phyloP scores from a whole-genome alignment of 768 basidiomycete genomes.

The Calocybe gangraenosa region DNA sequence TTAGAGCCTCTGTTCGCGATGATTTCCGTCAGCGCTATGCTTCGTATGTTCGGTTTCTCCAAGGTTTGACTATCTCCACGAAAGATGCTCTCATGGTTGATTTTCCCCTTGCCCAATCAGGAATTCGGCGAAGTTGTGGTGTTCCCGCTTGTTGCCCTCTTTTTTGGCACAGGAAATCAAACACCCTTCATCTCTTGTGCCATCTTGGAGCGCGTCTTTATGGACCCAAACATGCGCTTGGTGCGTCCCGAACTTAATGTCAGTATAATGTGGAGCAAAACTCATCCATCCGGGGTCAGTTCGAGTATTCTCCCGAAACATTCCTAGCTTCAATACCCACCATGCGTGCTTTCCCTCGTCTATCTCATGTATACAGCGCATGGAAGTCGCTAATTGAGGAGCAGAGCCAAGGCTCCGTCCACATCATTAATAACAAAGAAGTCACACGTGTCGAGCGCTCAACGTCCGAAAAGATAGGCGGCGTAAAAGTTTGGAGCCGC shows the following conservation, averaged over 20 bases:
- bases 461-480: slow-evolving; percentile 15
- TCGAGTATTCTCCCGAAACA: slow-evolving; percentile 26
- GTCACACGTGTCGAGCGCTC: slow-evolving; percentile 23
- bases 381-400: slow-evolving; percentile 25
- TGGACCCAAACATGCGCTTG: slow-evolving; percentile 30
- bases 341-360: slow-evolving; percentile 26
- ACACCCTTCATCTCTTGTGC: slow-evolving; percentile 29
- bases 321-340: slow-evolving; percentile 26
- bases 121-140: slow-evolving; percentile 27
- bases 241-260: slow-evolving; percentile 11
- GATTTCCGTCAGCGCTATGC: slow-evolving; percentile 25
- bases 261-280: too few relatives aligned
- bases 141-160: slow-evolving; percentile 26
- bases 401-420: slow-evolving; percentile 22
- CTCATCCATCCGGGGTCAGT: slow-evolving; percentile 11
- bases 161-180: slow-evolving; percentile 31
- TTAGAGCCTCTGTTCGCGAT: slow-evolving; percentile 25
- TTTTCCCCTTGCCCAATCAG: slow-evolving; percentile 6
- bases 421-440: slow-evolving; percentile 20
- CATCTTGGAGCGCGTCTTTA: slow-evolving; percentile 28
- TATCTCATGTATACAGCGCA: slow-evolving; percentile 22
- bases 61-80: slow-evolving; percentile 17
- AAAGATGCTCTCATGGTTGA: too few relatives aligned
- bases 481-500: slow-evolving; percentile 23
- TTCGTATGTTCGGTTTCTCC: slow-evolving; percentile 26